Evolutionary conservation across 2,329 filamentous ascomycete species (phyloP).

Genomic region (Xylaria sp.): DNA sequence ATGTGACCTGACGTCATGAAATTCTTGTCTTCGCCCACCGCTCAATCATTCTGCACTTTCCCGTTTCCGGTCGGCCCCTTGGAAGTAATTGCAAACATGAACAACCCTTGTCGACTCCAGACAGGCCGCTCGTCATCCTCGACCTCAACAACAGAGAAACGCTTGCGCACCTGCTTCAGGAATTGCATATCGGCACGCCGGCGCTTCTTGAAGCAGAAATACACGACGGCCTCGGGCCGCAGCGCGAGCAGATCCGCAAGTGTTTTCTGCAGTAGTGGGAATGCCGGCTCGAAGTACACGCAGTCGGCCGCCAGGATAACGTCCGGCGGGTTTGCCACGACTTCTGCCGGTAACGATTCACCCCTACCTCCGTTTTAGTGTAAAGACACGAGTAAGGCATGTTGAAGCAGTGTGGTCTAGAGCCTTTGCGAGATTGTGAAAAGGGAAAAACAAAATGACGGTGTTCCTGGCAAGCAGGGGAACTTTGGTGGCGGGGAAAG

Average conservation of each 20-base stretch:
- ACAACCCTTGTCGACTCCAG: constrained; percentile 54
- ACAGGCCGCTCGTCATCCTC: constrained; percentile 54
- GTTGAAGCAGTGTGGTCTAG: not conserved
- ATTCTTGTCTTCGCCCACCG: not conserved
- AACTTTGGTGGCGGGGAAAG: not conserved
- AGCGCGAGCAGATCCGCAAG: constrained; percentile 68
- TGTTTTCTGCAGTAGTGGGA: constrained; percentile 78
- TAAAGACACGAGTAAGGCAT: constrained; percentile 6
- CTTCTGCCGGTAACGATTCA: constrained; percentile 49
- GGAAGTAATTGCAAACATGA: constrained; percentile 51
- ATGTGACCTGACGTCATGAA: constrained; percentile 1
- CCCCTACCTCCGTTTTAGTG: constrained; percentile 43
- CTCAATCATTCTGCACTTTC: not conserved
- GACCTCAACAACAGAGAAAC: constrained; percentile 58
- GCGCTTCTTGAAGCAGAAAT: constrained; percentile 94
- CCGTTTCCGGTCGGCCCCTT: constrained; percentile 3
- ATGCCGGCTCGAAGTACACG: constrained; percentile 94
- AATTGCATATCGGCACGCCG: constrained; percentile 75
- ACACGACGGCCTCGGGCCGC: constrained; percentile 58
- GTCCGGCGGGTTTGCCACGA: constrained; percentile 58
- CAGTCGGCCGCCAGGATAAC: constrained; percentile 93
- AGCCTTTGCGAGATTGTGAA: not conserved
- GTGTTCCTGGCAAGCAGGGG: not conserved
- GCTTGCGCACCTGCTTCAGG: constrained; percentile 63
- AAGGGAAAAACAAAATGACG: not conserved